Conservation (phyloP, 2,329 filamentous ascomycete genomes). For the Aureobasidium sp. region DNA sequence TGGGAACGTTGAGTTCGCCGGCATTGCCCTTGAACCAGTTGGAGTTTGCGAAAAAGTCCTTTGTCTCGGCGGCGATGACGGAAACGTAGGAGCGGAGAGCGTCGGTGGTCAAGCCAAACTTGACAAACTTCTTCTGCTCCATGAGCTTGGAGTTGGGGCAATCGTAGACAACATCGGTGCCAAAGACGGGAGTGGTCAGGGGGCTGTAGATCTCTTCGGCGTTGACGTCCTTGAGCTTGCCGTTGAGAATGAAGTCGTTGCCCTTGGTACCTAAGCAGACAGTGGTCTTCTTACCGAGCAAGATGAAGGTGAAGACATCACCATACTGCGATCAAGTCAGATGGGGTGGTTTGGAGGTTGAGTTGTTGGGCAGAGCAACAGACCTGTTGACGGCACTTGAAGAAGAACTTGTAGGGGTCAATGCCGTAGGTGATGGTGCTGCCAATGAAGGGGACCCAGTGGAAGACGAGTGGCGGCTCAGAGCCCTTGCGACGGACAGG, state of each 20-base stretch:
- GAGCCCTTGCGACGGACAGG: constrained; percentile 62
- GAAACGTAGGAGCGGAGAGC: constrained; percentile 69
- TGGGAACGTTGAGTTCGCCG: constrained; percentile 63
- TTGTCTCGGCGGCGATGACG: constrained; percentile 67
- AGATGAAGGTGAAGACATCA: constrained; percentile 81
- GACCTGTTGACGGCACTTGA: constrained; percentile 63
- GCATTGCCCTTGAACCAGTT: constrained; percentile 53
- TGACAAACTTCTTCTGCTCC: constrained; percentile 96
- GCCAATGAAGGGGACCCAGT: constrained; percentile 64
- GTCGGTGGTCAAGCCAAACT: constrained; percentile 66
- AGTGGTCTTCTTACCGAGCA: constrained; percentile 83
- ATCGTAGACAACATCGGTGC: constrained; percentile 80
- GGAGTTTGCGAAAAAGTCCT: constrained; percentile 58
- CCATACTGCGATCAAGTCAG: constrained; percentile 52
- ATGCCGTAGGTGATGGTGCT: constrained; percentile 93
- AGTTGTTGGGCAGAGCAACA: constrained; percentile 17
- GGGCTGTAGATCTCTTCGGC: constrained; percentile 85
- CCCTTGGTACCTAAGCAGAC: constrained; percentile 73
- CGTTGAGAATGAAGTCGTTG: constrained; percentile 88
- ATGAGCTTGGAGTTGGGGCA: constrained; percentile 87
- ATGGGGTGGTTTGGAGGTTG: neutral
- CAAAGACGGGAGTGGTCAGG: constrained; percentile 64
- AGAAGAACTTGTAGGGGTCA: constrained; percentile 84
- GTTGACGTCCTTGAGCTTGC: constrained; percentile 80
- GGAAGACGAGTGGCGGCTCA: constrained; percentile 53